Evolutionary conservation across 78 protist genomes (phyloP), one percentile per base, ranked within the genome.

Genomic region (Guillardia theta): DNA sequence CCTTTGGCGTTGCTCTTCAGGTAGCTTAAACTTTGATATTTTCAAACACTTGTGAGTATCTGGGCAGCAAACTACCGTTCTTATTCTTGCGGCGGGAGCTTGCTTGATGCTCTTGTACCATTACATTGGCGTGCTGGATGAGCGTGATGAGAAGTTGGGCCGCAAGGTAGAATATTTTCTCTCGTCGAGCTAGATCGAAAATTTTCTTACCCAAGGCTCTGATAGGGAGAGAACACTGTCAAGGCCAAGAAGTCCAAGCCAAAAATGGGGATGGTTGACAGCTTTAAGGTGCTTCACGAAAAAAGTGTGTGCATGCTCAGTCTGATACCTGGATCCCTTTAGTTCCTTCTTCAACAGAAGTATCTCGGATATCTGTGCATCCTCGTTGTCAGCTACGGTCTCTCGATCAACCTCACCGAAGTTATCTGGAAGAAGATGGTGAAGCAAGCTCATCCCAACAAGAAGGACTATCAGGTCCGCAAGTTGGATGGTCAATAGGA

Each of bases 321-420:
- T 58, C 39, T 58, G 1, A 6, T 24, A 9, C 6, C 27, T 18
- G 33, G 33, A 41, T 64, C 80, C 2, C 30, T 37, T 18, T 5
- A 12, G 48, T 0, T 12, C 21, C 46, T 36, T 30, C 45, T n/a
- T 19, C 92, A 47, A 37, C 48, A 43, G 43, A 0, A n/a, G 64
- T 83, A 46, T 62, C 92, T 83, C 64, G 64, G 53, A 24, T n/a
- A 45, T 62, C 54, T 83, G 37, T 45, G 64, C 92, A 47, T 47
- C 37, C 92, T 83, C 92, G 92, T 83, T 22, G 54, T 83, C 92
- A 39, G 54, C 54, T 83, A 83, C 92, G 92, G 92, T 3, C 54
- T 83, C 54, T 5, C 53, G 27, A 83, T 83, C 92, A 47, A 83
- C 54, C 54, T 83, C 92, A 47, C 62, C 39, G 92, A 83, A 62